Conservation (phyloP, 768 basidiomycete genomes). For the Rhodocollybia butyracea region DNA sequence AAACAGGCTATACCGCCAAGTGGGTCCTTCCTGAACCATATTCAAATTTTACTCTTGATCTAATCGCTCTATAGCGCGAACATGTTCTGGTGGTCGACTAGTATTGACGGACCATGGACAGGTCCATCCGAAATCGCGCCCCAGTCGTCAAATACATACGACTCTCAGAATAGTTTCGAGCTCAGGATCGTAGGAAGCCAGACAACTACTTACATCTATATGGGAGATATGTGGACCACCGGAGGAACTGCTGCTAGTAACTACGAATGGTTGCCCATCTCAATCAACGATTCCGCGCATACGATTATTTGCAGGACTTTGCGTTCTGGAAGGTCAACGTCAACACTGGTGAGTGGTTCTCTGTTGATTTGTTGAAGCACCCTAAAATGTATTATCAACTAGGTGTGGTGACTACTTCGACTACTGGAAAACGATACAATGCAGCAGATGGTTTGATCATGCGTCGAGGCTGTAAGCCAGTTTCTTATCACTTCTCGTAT, state of each 20-base stretch:
- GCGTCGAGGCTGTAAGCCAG: neutral
- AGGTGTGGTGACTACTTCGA: neutral
- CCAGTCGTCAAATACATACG: conserved; percentile 7
- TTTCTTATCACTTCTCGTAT: neutral
- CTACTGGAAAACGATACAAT: neutral
- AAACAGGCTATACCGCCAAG: conserved; percentile 26
- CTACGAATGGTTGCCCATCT: conserved; percentile 25
- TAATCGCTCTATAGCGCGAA: conserved; percentile 20
- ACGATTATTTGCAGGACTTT: conserved; percentile 21
- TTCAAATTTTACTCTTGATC: conserved; percentile 22
- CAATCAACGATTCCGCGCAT: conserved; percentile 21
- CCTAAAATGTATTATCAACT: neutral
- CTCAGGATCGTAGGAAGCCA: conserved; percentile 9
- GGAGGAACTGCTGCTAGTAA: conserved; percentile 8
- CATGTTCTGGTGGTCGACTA: conserved; percentile 9
- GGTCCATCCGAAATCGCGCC: neutral
- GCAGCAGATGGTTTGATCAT: neutral
- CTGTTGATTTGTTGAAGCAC: neutral
- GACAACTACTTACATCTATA: conserved; percentile 5
- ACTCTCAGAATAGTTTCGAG: conserved; percentile 9
- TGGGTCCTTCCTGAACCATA: conserved; percentile 21
- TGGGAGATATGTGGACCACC: conserved; percentile 10
- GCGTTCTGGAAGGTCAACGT: conserved; percentile 22
- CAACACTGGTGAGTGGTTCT: conserved; percentile 12
- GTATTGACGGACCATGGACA: neutral